Conservation (phyloP, 2,329 filamentous ascomycete genomes). For the Fusarium nodosum region DNA sequence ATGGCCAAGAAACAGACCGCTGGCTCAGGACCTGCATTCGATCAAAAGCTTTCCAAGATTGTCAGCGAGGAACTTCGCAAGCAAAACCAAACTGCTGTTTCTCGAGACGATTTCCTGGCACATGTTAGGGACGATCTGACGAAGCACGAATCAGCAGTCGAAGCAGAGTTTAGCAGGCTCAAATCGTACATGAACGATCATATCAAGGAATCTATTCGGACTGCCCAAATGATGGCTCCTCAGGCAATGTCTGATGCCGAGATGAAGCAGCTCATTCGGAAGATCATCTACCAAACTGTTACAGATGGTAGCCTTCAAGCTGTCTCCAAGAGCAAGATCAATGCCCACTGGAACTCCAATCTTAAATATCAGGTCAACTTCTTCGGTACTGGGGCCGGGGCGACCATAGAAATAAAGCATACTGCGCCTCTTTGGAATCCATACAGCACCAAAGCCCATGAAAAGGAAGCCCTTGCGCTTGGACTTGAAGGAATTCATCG, state of each 20-base stretch:
- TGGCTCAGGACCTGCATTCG: constrained; percentile 54
- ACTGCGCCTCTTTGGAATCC: constrained; percentile 71
- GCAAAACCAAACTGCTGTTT: constrained; percentile 57
- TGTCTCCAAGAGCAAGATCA: constrained; percentile 62
- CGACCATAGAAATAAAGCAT: constrained; percentile 69
- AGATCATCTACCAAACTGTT: constrained; percentile 60
- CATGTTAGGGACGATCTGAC: constrained; percentile 58
- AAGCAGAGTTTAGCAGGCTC: constrained; percentile 57
- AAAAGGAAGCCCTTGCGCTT: constrained; percentile 26
- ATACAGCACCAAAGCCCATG: constrained; percentile 34
- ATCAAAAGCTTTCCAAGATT: constrained; percentile 54
- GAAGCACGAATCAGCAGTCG: constrained; percentile 57
- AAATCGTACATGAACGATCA: constrained; percentile 54
- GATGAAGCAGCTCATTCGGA: constrained; percentile 58
- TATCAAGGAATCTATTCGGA: constrained; percentile 51
- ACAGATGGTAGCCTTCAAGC: constrained; percentile 62
- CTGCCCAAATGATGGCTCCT: constrained; percentile 46
- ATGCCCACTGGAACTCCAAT: constrained; percentile 58
- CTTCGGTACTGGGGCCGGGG: constrained; percentile 75
- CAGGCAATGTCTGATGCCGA: constrained; percentile 58
- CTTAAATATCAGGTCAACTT: constrained; percentile 77
- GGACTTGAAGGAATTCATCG: constrained; percentile 42
- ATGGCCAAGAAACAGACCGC: constrained; percentile 55
- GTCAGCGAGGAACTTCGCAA: constrained; percentile 56
- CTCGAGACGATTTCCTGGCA: constrained; percentile 63